A percentile compares a stretch with the other conserved stretches of the same genome.
Evolutionary conservation across 2,329 filamentous ascomycete genomes (phyloP).

Genomic region (Fusarium verrucosum): DNA sequence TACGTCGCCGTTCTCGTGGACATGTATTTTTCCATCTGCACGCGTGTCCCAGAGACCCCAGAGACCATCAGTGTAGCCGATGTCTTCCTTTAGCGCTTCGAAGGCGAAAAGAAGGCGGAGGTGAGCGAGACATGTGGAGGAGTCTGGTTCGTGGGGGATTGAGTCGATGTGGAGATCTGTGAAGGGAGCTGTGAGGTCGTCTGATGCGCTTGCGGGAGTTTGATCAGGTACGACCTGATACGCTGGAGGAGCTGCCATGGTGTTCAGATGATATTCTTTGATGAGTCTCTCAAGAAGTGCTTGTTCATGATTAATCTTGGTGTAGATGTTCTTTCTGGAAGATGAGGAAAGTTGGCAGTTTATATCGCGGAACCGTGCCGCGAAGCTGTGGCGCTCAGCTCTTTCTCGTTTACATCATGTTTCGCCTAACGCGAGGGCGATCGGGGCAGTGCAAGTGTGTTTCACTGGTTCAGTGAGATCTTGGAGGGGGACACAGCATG

Average conservation of each 20-base stretch:
- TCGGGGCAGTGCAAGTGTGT: constrained; percentile 8
- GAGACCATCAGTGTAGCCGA: constrained; percentile 68
- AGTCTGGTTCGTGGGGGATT: constrained; percentile 17
- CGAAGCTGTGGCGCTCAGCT: not conserved
- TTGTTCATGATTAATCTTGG: not conserved
- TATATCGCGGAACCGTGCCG: constrained; percentile 16
- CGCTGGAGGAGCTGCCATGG: constrained; percentile 24
- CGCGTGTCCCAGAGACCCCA: constrained; percentile 65
- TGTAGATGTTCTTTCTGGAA: not conserved
- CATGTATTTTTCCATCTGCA: constrained; percentile 35
- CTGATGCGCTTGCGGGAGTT: not conserved
- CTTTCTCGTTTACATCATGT: not conserved
- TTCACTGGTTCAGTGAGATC: not conserved
- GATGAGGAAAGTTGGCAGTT: not conserved
- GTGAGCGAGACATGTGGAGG: constrained; percentile 53
- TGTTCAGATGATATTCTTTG: not conserved
- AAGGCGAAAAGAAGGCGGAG: constrained; percentile 73
- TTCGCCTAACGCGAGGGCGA: not conserved
- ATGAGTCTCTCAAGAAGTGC: not conserved
- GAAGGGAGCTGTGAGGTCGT: constrained; percentile 20
- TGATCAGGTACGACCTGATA: constrained; percentile 12
- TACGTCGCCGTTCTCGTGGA: constrained; percentile 24
- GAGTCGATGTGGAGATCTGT: constrained; percentile 23
- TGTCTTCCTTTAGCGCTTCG: constrained; percentile 66
- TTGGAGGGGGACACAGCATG: not conserved